A percentile compares a stretch with the other conserved stretches of the same genome.
These are phyloP conservation scores for Casuarina equisetifolia DNA, from an alignment of 306 rosid species.

Conservation along the genomic window DNA sequence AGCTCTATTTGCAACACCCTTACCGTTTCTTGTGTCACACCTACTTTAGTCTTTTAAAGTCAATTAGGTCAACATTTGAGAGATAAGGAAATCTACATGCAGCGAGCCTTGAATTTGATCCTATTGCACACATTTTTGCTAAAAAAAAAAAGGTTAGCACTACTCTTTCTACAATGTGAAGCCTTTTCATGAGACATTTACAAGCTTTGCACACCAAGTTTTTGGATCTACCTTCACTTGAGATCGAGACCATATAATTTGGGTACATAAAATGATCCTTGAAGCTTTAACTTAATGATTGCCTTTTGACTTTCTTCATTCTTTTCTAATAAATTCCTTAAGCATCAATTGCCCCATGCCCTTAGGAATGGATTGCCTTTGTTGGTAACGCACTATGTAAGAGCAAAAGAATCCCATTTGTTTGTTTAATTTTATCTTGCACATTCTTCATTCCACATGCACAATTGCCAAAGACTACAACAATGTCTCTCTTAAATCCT, in stretches of 20 bases:
- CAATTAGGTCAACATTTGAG: too few species aligned
- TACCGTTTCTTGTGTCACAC: constrained; percentile 60
- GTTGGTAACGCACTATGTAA: constrained; percentile 80
- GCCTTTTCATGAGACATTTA: constrained; percentile 42
- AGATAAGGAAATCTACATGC: too few species aligned
- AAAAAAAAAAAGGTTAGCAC: background rate
- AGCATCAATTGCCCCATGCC: constrained; percentile 83
- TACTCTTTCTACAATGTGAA: background rate
- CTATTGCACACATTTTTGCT: too few species aligned
- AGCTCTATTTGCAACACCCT: constrained; percentile 88
- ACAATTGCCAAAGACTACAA: constrained; percentile 70
- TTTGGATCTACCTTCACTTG: constrained; percentile 63
- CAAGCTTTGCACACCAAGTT: constrained; percentile 69
- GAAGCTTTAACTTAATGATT: constrained; percentile 68
- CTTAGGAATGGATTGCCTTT: constrained; percentile 80
- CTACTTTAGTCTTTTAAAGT: too few species aligned
- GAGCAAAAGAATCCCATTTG: constrained; percentile 61
- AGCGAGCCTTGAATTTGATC: too few species aligned
- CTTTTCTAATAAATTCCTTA: constrained; percentile 72
- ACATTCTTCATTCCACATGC: constrained; percentile 52
- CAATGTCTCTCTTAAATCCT: constrained; percentile 75
- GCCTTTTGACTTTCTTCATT: constrained; percentile 64
- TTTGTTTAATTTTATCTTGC: constrained; percentile 61
- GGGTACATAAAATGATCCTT: constrained; percentile 66
- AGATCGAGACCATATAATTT: constrained; percentile 68